Percentiles rank a stretch among this genome's conserved stretches.
These are phyloP conservation scores for Neurospora sublineolata DNA, from an alignment of 495 filamentous ascomycete species.

Conservation along the genomic window DNA sequence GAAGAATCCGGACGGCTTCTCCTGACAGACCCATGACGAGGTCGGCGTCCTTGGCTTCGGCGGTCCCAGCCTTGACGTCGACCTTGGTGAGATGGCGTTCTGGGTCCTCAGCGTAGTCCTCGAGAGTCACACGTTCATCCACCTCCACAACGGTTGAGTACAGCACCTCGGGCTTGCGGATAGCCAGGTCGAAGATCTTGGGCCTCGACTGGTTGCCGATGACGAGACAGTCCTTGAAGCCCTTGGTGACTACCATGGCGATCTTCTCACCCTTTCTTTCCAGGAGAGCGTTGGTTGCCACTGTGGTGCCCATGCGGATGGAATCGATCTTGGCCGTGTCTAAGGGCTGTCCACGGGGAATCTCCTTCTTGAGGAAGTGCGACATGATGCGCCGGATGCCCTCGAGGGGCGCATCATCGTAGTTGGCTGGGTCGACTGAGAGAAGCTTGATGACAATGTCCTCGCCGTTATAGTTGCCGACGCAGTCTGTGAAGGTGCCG, in stretches of 20 bases:
- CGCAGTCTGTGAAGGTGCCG: conserved; percentile 63
- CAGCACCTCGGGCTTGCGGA: conserved; percentile 67
- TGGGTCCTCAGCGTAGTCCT: conserved; percentile 80
- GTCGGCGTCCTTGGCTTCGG: conserved; percentile 33
- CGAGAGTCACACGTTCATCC: conserved; percentile 73
- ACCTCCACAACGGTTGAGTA: conserved; percentile 69
- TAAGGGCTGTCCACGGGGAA: conserved; percentile 68
- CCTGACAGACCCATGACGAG: conserved; percentile 56
- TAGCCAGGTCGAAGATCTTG: conserved; percentile 73
- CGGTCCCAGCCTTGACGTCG: conserved; percentile 33
- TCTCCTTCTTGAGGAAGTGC: conserved; percentile 60
- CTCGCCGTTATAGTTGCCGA: conserved; percentile 51
- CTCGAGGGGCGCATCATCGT: conserved; percentile 78
- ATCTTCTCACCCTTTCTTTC: conserved; percentile 92
- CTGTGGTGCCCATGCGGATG: conserved; percentile 83
- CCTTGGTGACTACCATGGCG: conserved; percentile 81
- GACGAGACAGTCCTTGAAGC: conserved; percentile 83
- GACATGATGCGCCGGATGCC: conserved; percentile 86
- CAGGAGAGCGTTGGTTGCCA: conserved; percentile 78
- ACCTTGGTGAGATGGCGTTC: conserved; percentile 42
- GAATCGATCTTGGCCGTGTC: conserved; percentile 77
- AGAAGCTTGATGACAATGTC: conserved; percentile 81
- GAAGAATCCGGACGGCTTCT: conserved; percentile 57
- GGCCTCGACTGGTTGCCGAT: conserved; percentile 80
- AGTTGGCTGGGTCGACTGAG: conserved; percentile 83